Base-by-base conservation (phyloP, 495 filamentous ascomycete genomes). In the Umbilicaria muhlenbergii region DNA sequence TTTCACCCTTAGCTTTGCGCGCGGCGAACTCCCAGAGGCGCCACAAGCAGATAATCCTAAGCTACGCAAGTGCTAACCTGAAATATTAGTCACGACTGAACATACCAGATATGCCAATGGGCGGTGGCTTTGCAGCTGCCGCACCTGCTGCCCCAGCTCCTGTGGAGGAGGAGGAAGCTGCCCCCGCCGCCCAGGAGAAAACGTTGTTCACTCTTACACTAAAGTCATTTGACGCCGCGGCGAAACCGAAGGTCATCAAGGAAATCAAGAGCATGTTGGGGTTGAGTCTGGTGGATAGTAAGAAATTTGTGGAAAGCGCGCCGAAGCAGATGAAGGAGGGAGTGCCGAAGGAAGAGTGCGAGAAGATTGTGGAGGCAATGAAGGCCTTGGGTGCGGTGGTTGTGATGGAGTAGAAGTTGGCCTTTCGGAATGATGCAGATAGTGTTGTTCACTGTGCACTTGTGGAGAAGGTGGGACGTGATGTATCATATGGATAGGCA, bases 211-310 rank as follows among this genome's bases (percentile, higher is more conserved):
- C 78, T 63, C 58, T 99, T 43, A 95, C 93, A 62, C 80, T 99
- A 32, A 72, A 81, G 60, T 79, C 80, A 12, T 87, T 95, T 65
- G 91, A 95, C 34, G 74, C 88, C 24, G 70, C 58, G 12, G 68
- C 91, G 44, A 99, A 99, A 70, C 86, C 92, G 43, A 99, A 99
- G 77, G 68, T 99, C 45, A 99, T 99, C 69, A 99, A 99, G 75
- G 91, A 99, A 72, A 79, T 99, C 65, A 99, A 99, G 77, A 75
- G 73, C 53, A 73, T 99, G 74, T 71, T 99, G 41, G 91, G 92
- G 4, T 64, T 99, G 62, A 92, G 84, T 58, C 73, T 99, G 65
- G 91, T 99, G 53, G 91, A 99, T 65, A 94, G 86, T 67, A 99
- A 99, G 80, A 99, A 99, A 73, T 99, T 99, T 64, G 91, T 96